Conservation (phyloP, 192 early-diverging fungal genomes). For the Kappamyces sp. region DNA sequence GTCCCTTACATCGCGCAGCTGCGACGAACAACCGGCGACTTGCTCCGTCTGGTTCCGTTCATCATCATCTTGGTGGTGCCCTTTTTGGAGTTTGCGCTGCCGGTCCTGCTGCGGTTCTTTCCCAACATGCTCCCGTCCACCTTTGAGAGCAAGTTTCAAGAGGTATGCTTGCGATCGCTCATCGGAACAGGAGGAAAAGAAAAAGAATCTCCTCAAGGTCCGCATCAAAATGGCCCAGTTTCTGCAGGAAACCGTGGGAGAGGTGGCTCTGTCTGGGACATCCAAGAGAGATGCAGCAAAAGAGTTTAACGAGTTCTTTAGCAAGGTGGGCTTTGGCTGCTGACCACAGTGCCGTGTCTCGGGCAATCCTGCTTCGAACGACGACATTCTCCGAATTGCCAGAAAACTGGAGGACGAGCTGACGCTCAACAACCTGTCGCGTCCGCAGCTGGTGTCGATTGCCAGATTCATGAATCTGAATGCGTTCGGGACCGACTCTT, state of each 20-base stretch:
- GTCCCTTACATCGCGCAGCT: constrained; percentile 46
- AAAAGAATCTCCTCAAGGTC: constrained; percentile 82
- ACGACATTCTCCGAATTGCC: constrained; percentile 77
- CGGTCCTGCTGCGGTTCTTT: constrained; percentile 86
- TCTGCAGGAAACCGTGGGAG: constrained; percentile 90
- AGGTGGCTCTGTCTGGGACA: constrained; percentile 62
- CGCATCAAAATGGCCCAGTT: constrained; percentile 93
- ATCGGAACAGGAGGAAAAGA: constrained; percentile 78
- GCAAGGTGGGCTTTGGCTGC: constrained; percentile 49
- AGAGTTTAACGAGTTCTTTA: constrained; percentile 70
- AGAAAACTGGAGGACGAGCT: constrained; percentile 90
- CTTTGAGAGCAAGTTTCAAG: constrained; percentile 84
- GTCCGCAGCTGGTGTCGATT: constrained; percentile 93
- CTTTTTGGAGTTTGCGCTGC: constrained; percentile 91
- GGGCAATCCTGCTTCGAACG: constrained; percentile 74
- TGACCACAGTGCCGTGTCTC: constrained; percentile 63
- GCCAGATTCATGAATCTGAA: constrained; percentile 92
- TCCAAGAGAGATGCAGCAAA: constrained; percentile 47
- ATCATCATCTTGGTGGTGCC: constrained; percentile 87
- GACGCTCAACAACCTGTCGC: constrained; percentile 86
- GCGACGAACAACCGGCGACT: constrained; percentile 77
- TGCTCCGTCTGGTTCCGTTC: constrained; percentile 86
- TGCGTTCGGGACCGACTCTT: constrained; percentile 97
- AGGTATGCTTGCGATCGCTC: constrained; percentile 33
- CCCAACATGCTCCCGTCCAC: constrained; percentile 96